Evolutionary conservation across 441 rosid species (phyloP).

Genomic region (Aquilaria agallochum): DNA sequence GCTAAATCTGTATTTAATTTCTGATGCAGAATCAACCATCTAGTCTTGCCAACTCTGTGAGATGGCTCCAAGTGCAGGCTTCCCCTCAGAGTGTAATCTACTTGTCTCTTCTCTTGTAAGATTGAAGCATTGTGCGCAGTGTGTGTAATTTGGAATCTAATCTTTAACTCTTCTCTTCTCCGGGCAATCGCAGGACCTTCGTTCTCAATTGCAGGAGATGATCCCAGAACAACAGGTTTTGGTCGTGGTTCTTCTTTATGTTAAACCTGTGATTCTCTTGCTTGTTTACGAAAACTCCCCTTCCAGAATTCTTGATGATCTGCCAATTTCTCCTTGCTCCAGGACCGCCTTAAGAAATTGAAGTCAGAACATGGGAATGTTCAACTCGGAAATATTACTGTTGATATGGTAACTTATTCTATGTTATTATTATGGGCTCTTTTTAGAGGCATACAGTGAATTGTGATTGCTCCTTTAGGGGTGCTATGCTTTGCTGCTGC

Average conservation of each 20-base stretch:
- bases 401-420: conserved; percentile 68
- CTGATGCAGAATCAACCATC: conserved; percentile 52
- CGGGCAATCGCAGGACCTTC: conserved; percentile 58
- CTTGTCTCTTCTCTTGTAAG: not conserved
- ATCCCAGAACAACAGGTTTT: conserved; percentile 92
- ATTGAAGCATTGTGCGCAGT: too few species aligned
- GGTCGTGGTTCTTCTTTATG: conserved; percentile 1
- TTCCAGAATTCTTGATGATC: conserved; percentile 1
- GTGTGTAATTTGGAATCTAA: too few species aligned
- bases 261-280: not conserved
- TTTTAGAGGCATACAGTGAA: too few species aligned
- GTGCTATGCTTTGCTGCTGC: not conserved
- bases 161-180: not conserved
- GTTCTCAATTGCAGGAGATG: conserved; percentile 82
- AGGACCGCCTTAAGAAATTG: conserved; percentile 87
- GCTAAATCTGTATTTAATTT: conserved; percentile 8
- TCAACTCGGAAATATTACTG: conserved; percentile 85
- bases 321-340: conserved; percentile 16
- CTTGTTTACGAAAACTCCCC: not conserved
- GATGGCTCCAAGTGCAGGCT: conserved; percentile 93
- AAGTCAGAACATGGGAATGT: conserved; percentile 82
- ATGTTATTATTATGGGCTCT: not conserved
- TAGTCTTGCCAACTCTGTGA: conserved; percentile 50
- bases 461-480: too few species aligned
- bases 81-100: conserved; percentile 59